phyloP scores from a whole-genome alignment of 768 basidiomycete species.

The Kwoniella dejecticola region DNA sequence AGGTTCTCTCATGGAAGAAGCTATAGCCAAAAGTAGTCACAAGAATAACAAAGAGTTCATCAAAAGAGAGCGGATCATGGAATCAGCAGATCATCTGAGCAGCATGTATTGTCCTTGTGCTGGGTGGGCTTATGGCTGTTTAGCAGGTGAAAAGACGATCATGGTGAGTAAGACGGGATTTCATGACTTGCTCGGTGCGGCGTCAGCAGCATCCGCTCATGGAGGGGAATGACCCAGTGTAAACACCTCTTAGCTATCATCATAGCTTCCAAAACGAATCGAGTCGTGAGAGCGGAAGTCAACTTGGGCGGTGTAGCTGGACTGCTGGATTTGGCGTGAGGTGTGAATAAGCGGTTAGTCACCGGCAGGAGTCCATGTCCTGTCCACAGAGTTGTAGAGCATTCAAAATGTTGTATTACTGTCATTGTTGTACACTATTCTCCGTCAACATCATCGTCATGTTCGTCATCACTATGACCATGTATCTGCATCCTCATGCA shows the following conservation, averaged over 20 bases:
- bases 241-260: slow-evolving; percentile 45
- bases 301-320: slow-evolving; percentile 25
- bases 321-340: slow-evolving; percentile 28
- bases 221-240: no score
- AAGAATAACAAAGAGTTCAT: background rate
- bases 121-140: slow-evolving; percentile 43
- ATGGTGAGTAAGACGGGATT: slow-evolving; percentile 24
- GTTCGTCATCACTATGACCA: background rate
- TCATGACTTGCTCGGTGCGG: no score
- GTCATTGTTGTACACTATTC: no score
- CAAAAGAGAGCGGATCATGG: slow-evolving; percentile 7
- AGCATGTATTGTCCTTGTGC: slow-evolving; percentile 48
- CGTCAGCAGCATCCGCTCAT: no score
- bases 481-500: background rate
- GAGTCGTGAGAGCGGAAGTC: slow-evolving; percentile 31
- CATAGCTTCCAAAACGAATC: slow-evolving; percentile 34
- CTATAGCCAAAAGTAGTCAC: background rate
- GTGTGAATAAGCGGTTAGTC: background rate
- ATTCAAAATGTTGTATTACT: no score
- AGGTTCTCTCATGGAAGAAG: background rate
- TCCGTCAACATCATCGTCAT: background rate
- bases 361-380: no score
- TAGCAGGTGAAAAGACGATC: slow-evolving; percentile 35
- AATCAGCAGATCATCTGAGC: slow-evolving; percentile 8
- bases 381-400: background rate